These are phyloP conservation scores for Pyrenophora seminiperda DNA, from an alignment of 2,329 filamentous ascomycete genomes.

Conservation along the genomic window DNA sequence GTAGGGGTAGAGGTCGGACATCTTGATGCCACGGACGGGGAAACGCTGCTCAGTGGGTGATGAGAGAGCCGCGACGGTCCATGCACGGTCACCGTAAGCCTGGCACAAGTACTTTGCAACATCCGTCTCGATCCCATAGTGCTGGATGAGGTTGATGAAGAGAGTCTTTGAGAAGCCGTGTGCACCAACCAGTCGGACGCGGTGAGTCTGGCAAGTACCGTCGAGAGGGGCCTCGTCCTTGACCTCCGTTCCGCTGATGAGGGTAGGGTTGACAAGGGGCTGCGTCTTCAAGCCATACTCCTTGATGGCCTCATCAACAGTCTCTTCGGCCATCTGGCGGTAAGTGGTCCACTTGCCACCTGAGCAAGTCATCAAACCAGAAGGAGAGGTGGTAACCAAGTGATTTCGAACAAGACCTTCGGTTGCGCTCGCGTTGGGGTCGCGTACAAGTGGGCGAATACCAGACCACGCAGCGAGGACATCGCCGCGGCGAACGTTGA, in stretches of 20 bases:
- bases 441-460: slow-evolving; percentile 82
- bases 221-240: slow-evolving; percentile 73
- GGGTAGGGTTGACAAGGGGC: slow-evolving; percentile 64
- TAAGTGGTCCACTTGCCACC: slow-evolving; percentile 95
- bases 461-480: slow-evolving; percentile 91
- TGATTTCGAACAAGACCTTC: slow-evolving; percentile 88
- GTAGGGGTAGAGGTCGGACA: slow-evolving; percentile 83
- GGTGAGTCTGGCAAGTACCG: slow-evolving; percentile 81
- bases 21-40: slow-evolving; percentile 79
- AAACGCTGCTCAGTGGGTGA: slow-evolving; percentile 77
- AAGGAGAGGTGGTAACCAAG: slow-evolving; percentile 77
- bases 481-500: slow-evolving; percentile 81
- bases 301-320: slow-evolving; percentile 77
- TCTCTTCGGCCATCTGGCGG: slow-evolving; percentile 90
- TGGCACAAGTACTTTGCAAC: slow-evolving; percentile 86
- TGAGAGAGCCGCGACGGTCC: slow-evolving; percentile 84
- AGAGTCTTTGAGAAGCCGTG: slow-evolving; percentile 89
- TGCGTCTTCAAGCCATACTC: slow-evolving; percentile 67
- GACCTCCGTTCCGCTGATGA: slow-evolving; percentile 72
- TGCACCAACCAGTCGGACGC: slow-evolving; percentile 78
- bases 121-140: slow-evolving; percentile 89
- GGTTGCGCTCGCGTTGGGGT: slow-evolving; percentile 83
- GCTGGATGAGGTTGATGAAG: slow-evolving; percentile 93
- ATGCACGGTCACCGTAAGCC: slow-evolving; percentile 90
- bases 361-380: slow-evolving; percentile 81